Evolutionary conservation across 768 basidiomycete genomes (phyloP).

Genomic region (Lyophyllum decastes): DNA sequence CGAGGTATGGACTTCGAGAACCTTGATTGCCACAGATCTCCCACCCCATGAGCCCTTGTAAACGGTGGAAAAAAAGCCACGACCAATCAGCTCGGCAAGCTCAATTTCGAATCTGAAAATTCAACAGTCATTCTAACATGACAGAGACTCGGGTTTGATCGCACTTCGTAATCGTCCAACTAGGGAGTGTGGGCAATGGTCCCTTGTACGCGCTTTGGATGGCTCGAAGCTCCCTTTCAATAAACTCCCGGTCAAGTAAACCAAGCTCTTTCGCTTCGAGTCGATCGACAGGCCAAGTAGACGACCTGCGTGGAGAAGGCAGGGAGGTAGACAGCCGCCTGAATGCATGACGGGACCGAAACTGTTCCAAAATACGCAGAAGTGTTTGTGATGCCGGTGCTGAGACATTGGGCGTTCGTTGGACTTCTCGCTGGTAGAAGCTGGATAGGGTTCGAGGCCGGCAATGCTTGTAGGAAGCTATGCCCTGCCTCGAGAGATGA

Average conservation of each 20-base stretch:
- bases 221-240: slow-evolving; percentile 6
- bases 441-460: too few species aligned
- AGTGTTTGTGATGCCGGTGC: too few species aligned
- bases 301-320: slow-evolving; percentile 3
- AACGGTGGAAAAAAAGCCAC: slow-evolving; percentile 77
- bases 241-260: slow-evolving; percentile 2
- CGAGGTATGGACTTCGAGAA: slow-evolving; percentile 60
- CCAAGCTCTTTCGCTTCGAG: neutral
- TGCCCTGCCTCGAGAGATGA: too few species aligned
- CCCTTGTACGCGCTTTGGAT: slow-evolving; percentile 3
- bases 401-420: too few species aligned
- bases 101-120: slow-evolving; percentile 67
- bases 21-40: slow-evolving; percentile 68
- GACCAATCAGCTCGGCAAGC: slow-evolving; percentile 63
- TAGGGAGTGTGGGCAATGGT: slow-evolving; percentile 44
- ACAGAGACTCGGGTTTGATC: slow-evolving; percentile 5
- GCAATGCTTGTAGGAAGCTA: too few species aligned
- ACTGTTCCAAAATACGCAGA: slow-evolving; percentile 45
- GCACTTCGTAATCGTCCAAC: slow-evolving; percentile 75
- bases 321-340: slow-evolving; percentile 4
- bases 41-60: slow-evolving; percentile 72
- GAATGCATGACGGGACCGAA: neutral
- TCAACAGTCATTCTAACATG: neutral
- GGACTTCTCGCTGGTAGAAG: too few species aligned
- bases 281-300: slow-evolving; percentile 12